Percentiles rank a stretch among this genome's conserved stretches.
These are phyloP conservation scores for Orychophragmus violaceus DNA, from an alignment of 345 rosid species.

Conservation along the genomic window DNA sequence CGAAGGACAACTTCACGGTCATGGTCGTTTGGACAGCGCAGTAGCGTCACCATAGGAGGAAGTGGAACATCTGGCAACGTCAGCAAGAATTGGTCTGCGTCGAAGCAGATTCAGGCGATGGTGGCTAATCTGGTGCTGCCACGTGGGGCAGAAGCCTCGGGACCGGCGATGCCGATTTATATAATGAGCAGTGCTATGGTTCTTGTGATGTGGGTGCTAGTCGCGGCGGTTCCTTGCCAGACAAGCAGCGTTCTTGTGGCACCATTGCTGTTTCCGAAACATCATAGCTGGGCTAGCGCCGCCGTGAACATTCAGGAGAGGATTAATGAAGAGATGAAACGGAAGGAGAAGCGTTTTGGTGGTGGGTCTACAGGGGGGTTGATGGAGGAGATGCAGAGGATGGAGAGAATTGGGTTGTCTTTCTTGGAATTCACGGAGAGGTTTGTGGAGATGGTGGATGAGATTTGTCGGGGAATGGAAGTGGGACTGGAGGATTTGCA, in stretches of 20 bases:
- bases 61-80: constrained; percentile 48
- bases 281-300: constrained; percentile 64
- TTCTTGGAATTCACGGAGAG: constrained; percentile 60
- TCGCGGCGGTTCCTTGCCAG: constrained; percentile 82
- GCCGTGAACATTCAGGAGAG: constrained; percentile 59
- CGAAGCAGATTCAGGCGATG: constrained; percentile 92
- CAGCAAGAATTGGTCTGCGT: constrained; percentile 80
- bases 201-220: constrained; percentile 71
- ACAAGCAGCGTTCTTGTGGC: constrained; percentile 54
- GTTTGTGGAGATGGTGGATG: constrained; percentile 65
- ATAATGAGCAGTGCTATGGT: constrained; percentile 56
- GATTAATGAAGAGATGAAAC: constrained; percentile 83
- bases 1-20: constrained; percentile 50
- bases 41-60: constrained; percentile 19
- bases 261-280: constrained; percentile 63
- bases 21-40: constrained; percentile 78
- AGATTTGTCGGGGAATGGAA: constrained; percentile 65
- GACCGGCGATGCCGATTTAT: constrained; percentile 54
- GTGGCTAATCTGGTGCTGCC: constrained; percentile 49
- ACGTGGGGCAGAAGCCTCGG: constrained; percentile 56
- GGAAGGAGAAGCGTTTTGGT: constrained; percentile 69
- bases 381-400: constrained; percentile 72
- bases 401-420: constrained; percentile 60
- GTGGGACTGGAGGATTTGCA: constrained; percentile 73
- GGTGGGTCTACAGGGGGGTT: constrained; percentile 40